Evolutionary conservation across 331 rosid species (phyloP), one percentile per base, ranked within the genome.

Genomic region (Pyracantha coccinea): DNA sequence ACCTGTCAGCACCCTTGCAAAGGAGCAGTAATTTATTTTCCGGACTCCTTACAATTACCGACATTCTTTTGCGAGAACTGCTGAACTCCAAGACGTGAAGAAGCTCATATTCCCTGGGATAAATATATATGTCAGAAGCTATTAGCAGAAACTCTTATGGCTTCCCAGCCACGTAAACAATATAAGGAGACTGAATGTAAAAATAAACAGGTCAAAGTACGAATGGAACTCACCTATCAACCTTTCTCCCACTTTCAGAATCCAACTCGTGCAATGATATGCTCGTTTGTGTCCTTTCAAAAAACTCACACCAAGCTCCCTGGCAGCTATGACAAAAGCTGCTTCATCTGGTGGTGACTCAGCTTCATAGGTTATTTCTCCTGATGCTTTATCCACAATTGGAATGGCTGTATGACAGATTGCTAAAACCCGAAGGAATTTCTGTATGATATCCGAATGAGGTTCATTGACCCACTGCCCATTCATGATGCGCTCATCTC

Each of bases 1-100:
- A 91, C 97, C 95, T 91, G 90, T 92, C 97, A 15, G 96, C 97
- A 70, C 97, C 97, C 88, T 92, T 92, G 90, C 90, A 80, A 71
- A 92, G 81, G 80, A 89, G 96, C 70, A 92, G 74, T 16, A 86
- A 64, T 54, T 81, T 84, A 70, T 85, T 81, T 80, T 92, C 93
- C 29, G 69, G 83, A 73, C 77, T 83, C 83, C 89, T 89, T 58
- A 92, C 91, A 67, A 92, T 88, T 81, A 92, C 97, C 17, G 97
- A 92, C 97, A 92, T 92, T 78, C 97, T 83, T 83, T 88, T 92
- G 83, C 97, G 97, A 50, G 90, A 79, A 78, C 97, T 92, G 75
- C 89, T 92, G 86, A 92, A 92, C 86, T 89, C 96, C 45, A 92
- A 77, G 86, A 89, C 82, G 9, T 88, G 89, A 77, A 89, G 89